Base-by-base conservation (phyloP, 2,329 filamentous ascomycete species). In the Atkinsonella texensis region DNA sequence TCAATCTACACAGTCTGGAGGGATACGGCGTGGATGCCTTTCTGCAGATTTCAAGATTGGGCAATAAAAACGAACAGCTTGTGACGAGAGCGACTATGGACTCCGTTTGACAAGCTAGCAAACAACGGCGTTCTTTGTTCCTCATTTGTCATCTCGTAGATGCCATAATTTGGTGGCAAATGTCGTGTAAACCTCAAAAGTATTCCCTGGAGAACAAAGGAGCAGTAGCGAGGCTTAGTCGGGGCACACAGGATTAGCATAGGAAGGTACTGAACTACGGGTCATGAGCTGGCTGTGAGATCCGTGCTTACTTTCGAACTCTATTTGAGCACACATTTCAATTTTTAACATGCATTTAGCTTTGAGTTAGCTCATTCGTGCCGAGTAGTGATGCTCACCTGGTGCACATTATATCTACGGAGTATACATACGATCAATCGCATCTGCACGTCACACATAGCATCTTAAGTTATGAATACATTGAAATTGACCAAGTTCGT, bases 1-100 rank as follows among this genome's bases (percentile, higher is more conserved):
- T 98, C 9, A 87, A 95, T 61, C 68, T 97, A 53, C 91, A 97
- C 65, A 96, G 87, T 62, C 72, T 98, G 8, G 91, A 96, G 64
- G 94, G 93, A 0, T 97, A 96, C 65, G 93, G 93, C 13, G 89
- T 94, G 7, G 93, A 98, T 70, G 90, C 87, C 0, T 98, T 98
- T 63, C 70, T 98, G 56, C 90, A 97, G 65, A 95, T 98, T 54
- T 95, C 89, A 5, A 94, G 95, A 66, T 74, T 98, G 52, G 93
- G 93, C 18, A 98, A 98, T 67, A 96, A 95, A 75, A 96, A 97
- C 63, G 93, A 98, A 72, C 89, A 95, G 67, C 74, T 98, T 55
- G 89, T 79, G 2, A 89, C 81, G 31, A 74, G 86, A 60, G 86
- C 86, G 28, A 81, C 77, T 57, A 88, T 90, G 75, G 86, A 90